Percentiles rank a stretch among this genome's conserved stretches.
These are phyloP conservation scores for Vaccinium myrtillus DNA, from an alignment of 148 eudicot species.

Conservation along the genomic window DNA sequence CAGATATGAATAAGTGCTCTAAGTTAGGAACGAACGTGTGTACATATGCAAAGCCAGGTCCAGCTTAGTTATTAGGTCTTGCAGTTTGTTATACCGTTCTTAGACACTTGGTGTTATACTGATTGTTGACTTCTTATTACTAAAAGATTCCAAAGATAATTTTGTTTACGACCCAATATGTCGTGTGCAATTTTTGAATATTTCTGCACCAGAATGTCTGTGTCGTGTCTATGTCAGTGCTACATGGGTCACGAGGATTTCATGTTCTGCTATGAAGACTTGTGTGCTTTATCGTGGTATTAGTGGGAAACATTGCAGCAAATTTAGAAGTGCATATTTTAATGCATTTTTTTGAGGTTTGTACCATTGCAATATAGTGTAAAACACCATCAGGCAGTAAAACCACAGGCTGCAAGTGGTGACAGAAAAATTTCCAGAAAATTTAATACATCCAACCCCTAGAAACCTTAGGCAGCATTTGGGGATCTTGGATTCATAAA, in stretches of 20 bases:
- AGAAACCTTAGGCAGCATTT: not conserved
- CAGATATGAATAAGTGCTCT: too few relatives aligned
- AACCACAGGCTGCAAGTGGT: constrained; percentile 2
- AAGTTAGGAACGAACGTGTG: too few relatives aligned
- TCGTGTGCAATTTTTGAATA: not conserved
- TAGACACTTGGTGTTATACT: not conserved
- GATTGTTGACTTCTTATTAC: not conserved
- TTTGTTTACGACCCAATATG: not conserved
- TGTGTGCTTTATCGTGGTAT: not conserved
- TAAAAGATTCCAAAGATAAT: not conserved
- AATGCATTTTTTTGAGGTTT: not conserved
- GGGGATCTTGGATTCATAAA: not conserved
- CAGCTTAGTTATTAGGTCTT: not conserved
- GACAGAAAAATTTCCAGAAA: not conserved
- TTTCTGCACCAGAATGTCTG: not conserved
- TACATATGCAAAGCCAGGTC: too few relatives aligned
- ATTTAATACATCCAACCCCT: not conserved
- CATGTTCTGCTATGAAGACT: not conserved
- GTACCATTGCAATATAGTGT: not conserved
- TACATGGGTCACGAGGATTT: not conserved
- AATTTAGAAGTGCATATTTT: not conserved
- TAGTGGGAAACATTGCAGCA: not conserved
- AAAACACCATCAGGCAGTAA: not conserved
- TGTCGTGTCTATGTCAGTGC: not conserved
- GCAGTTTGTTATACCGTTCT: not conserved